These are phyloP conservation scores for Thalassiosira profunda DNA, from an alignment of 108 stramenopile genomes.

Conservation along the genomic window DNA sequence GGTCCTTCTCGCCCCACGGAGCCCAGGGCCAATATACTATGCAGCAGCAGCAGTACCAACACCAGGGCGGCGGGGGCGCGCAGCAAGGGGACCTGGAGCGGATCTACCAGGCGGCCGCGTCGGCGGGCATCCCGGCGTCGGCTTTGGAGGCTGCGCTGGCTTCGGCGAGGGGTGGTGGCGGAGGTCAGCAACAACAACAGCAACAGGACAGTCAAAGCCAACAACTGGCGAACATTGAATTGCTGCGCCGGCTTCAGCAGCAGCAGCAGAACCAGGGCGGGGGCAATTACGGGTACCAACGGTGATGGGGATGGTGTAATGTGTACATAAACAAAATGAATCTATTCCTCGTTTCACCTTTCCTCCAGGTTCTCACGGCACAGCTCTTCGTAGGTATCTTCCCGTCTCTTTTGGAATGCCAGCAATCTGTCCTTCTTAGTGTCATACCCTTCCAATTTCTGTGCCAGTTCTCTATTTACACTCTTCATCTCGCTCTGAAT, in stretches of 20 bases:
- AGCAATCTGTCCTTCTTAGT: too few species aligned
- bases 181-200: constrained; percentile 10
- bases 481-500: not conserved
- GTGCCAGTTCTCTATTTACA: not conserved
- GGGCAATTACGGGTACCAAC: too few species aligned
- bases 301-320: too few species aligned
- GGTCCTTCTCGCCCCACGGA: too few species aligned
- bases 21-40: constrained; percentile 2
- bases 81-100: constrained; percentile 35
- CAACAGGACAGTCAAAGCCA: too few species aligned
- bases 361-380: too few species aligned
- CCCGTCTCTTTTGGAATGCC: too few species aligned
- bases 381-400: too few species aligned
- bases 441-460: too few species aligned
- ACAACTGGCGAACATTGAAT: constrained; percentile 21
- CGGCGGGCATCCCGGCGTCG: constrained; percentile 23
- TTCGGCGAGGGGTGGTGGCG: constrained; percentile 3
- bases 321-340: too few species aligned
- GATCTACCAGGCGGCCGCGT: constrained; percentile 26
- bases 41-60: constrained; percentile 7
- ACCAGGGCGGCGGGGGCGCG: constrained; percentile 4
- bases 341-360: too few species aligned
- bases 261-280: constrained; percentile 17
- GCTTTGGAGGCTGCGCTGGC: constrained; percentile 24
- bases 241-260: constrained; percentile 23